Conservation (phyloP, 2,329 filamentous ascomycete species). For the Fusarium euwallaceae region DNA sequence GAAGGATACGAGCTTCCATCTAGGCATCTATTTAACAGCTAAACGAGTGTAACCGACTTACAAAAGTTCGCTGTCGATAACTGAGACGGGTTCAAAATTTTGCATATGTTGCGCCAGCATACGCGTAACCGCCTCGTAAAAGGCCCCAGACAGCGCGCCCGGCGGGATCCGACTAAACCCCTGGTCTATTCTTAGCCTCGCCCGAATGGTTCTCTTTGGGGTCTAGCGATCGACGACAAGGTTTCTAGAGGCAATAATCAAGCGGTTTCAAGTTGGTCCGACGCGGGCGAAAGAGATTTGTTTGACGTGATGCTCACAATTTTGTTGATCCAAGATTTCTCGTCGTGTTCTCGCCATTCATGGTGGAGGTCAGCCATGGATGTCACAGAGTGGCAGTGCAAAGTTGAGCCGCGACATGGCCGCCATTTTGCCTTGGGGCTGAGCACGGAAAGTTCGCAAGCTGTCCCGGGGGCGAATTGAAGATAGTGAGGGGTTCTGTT, state of each 20-base stretch:
- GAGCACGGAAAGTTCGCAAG: conserved; percentile 35
- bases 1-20: conserved; percentile 4
- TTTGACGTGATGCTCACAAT: neutral
- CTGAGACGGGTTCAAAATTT: conserved; percentile 7
- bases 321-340: neutral
- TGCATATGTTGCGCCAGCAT: conserved; percentile 39
- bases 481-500: neutral
- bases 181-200: conserved; percentile 34
- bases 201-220: conserved; percentile 26
- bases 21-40: neutral
- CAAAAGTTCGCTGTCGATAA: neutral
- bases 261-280: neutral
- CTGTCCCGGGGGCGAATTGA: conserved; percentile 16
- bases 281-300: neutral
- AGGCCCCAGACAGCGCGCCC: conserved; percentile 3
- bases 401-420: conserved; percentile 13
- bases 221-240: conserved; percentile 38
- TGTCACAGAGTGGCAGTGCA: conserved; percentile 40
- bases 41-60: conserved; percentile 1
- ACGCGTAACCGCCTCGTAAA: conserved; percentile 36
- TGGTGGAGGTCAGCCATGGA: conserved; percentile 3
- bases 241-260: conserved; percentile 18
- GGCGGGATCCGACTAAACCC: conserved; percentile 25
- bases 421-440: conserved; percentile 14
- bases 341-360: neutral